Conservation (phyloP, 2,329 filamentous ascomycete genomes). For the Cordyceps farinosa region DNA sequence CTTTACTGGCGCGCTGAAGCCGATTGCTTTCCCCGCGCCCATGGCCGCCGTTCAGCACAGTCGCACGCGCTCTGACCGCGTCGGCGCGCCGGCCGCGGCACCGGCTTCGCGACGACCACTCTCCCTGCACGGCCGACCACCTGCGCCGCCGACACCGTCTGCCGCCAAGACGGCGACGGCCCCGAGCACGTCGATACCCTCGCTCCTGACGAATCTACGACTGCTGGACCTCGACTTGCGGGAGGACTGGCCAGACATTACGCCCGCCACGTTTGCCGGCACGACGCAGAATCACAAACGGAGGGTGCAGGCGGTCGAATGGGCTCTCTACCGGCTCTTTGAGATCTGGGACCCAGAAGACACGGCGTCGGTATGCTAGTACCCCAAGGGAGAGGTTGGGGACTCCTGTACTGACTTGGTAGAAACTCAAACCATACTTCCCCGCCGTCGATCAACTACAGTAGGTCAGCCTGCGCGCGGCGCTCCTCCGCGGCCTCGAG, state of each 20-base stretch:
- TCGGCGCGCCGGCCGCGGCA: constrained; percentile 5
- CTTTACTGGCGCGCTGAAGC: neutral
- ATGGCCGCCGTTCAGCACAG: constrained; percentile 16
- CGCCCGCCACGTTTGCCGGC: constrained; percentile 65
- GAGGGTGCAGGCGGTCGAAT: constrained; percentile 79
- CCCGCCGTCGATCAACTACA: constrained; percentile 87
- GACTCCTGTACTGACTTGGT: neutral
- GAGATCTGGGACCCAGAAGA: constrained; percentile 76
- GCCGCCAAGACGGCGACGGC: neutral
- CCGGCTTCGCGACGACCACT: constrained; percentile 7
- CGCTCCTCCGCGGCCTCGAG: constrained; percentile 75
- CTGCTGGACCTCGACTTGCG: constrained; percentile 75
- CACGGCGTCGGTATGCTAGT: constrained; percentile 69
- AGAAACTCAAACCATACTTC: constrained; percentile 89
- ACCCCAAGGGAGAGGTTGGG: no score
- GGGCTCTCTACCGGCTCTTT: constrained; percentile 87
- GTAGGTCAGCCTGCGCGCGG: constrained; percentile 83
- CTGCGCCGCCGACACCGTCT: neutral
- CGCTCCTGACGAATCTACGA: constrained; percentile 79
- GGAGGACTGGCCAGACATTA: constrained; percentile 78
- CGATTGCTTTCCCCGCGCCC: neutral
- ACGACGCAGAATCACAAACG: constrained; percentile 73
- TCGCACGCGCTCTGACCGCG: constrained; percentile 11
- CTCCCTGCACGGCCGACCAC: constrained; percentile 7
- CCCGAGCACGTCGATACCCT: neutral